Conservation (phyloP, 2,329 filamentous ascomycete species). For the Corynespora cassiicola region DNA sequence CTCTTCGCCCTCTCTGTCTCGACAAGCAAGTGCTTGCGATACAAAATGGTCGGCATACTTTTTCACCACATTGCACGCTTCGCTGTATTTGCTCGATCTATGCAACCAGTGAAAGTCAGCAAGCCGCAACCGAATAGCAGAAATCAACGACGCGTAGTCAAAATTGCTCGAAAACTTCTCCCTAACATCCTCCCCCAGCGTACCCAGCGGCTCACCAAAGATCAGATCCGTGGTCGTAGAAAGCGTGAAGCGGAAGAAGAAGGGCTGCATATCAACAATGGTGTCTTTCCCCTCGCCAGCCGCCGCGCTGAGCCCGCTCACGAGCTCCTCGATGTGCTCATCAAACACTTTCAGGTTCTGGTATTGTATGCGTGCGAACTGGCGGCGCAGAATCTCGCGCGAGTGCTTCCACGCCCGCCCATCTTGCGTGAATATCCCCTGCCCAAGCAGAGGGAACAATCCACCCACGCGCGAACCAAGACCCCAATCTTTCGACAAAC, state of each 20-base stretch:
- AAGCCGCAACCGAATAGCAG: conserved; percentile 15
- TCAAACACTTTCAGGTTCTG: conserved; percentile 25
- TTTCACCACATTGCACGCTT: conserved; percentile 3
- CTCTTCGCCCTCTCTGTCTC: conserved; percentile 1
- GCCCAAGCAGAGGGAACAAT: conserved; percentile 18
- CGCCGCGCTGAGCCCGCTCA: conserved; percentile 12
- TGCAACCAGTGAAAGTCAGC: conserved; percentile 31
- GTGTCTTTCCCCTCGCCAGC: too few species aligned
- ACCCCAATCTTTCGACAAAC: conserved; percentile 14
- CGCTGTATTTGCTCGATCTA: conserved; percentile 20
- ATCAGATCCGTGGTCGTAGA: conserved; percentile 30
- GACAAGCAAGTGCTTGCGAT: not conserved
- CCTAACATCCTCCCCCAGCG: not conserved
- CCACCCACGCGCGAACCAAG: conserved; percentile 10
- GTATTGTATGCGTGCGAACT: conserved; percentile 27
- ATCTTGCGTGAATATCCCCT: conserved; percentile 27
- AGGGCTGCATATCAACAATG: conserved; percentile 35
- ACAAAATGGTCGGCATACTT: not conserved
- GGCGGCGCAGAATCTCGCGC: conserved; percentile 32
- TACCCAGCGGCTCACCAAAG: conserved; percentile 26
- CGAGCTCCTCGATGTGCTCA: conserved; percentile 27
- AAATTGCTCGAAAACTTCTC: conserved; percentile 11
- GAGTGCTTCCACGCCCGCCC: conserved; percentile 34
- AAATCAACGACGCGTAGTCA: conserved; percentile 1
- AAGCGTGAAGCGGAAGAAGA: conserved; percentile 39